Base-by-base conservation (phyloP, 768 basidiomycete species). In the Candolleomyces efflorescens region DNA sequence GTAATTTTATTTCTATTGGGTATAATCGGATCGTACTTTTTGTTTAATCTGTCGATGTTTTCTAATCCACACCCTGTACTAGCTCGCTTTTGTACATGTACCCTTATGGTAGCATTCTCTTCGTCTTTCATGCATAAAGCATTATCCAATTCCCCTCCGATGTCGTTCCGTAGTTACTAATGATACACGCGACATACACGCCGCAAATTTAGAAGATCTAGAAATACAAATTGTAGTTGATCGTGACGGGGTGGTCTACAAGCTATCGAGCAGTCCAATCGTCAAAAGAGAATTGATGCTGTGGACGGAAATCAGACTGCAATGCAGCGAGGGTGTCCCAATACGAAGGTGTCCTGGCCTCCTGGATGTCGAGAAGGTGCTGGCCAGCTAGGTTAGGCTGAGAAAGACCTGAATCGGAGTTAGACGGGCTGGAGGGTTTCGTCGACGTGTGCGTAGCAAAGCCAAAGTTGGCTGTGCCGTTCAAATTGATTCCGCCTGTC, bases 401-500 rank as follows among this genome's bases (percentile, higher is more conserved):
- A 3, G 37, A 26, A 2, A 60, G 9, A 37, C 47, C 39, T 22
- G 59, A 43, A 23, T 24, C 18, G 41, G 43, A 27, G 44, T 53
- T 47, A 13, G 47, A 26, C 9, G 59, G 54, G 39, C 20, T 32
- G 15, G 26, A 39, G 17, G 59, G 59, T 46, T 56, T 60, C 10
- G 36, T 22, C 27, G 48, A 9, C 3, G 48, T 48, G 36, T 60
- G 55, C 3, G 41, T 36, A n/a, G 50, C 59, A n/a, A 27, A 60
- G 13, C 50, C 59, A 38, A 60, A 60, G 15, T 27, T 26, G 36
- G 55, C 32, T 6, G 47, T 51, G 18, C 59, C 48, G 24, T 50
- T 56, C 12, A 46, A 39, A 18, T 55, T 50, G 11, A 60, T 60
- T 11, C 59, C 50, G 18, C 49, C 54, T 9, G 59, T 32, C 3